These are phyloP conservation scores for Beta vulgaris DNA, from an alignment of 148 eudicot species.

Conservation along the genomic window DNA sequence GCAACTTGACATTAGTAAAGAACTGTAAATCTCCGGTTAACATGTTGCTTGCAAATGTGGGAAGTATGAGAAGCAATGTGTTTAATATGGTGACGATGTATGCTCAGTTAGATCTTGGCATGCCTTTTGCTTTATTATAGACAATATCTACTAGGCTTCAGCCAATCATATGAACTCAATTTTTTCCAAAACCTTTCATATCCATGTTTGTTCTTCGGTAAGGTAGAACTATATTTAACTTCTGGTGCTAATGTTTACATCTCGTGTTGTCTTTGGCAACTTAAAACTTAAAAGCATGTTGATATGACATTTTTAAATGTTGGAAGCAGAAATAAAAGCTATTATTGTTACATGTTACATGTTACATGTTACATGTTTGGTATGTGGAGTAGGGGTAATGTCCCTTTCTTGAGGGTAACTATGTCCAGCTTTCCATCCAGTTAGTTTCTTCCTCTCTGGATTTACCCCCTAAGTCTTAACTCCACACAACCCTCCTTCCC, in stretches of 20 bases:
- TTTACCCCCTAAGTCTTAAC: too few relatives aligned
- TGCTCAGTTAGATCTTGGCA: background rate
- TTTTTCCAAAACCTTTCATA: background rate
- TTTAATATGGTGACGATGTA: background rate
- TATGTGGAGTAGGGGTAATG: too few relatives aligned
- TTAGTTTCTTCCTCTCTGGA: too few relatives aligned
- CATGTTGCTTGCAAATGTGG: slow-evolving; percentile 3
- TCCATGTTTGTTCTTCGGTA: background rate
- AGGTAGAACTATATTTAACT: background rate
- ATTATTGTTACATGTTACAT: too few relatives aligned
- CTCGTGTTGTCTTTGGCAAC: background rate
- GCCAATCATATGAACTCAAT: background rate
- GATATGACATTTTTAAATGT: too few relatives aligned
- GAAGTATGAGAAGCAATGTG: background rate
- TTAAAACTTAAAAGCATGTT: too few relatives aligned
- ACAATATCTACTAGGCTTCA: background rate
- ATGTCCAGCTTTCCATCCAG: too few relatives aligned
- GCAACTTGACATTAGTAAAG: background rate
- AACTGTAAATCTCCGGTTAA: slow-evolving; percentile 19
- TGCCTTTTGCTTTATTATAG: background rate
- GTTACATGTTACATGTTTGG: too few relatives aligned
- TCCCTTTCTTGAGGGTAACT: too few relatives aligned
- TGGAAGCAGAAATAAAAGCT: too few relatives aligned
- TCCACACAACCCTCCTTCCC: too few relatives aligned
- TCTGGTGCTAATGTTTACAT: background rate